Percentiles rank a stretch among this genome's conserved stretches.
Evolutionary conservation across 371 early-diverging fungal species (phyloP).

Genomic region (Quaeritorhiza haematococci): DNA sequence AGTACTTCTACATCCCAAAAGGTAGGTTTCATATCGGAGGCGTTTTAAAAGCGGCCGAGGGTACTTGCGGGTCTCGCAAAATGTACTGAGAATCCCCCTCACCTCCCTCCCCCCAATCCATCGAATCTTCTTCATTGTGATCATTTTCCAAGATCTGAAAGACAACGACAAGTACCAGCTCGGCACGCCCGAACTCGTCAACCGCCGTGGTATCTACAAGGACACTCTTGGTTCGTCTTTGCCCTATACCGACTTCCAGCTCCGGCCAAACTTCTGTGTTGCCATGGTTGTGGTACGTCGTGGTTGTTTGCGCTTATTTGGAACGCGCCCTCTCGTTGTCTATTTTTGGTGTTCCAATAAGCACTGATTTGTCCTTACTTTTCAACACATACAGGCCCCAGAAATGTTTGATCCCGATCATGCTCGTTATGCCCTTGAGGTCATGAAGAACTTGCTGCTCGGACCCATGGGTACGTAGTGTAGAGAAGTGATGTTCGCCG

Average conservation of each 20-base stretch:
- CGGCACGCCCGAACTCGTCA: slow-evolving; percentile 56
- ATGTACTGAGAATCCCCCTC: not conserved
- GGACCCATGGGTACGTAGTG: slow-evolving; percentile 65
- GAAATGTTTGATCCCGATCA: slow-evolving; percentile 78
- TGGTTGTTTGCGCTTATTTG: not conserved
- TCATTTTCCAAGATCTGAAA: too few relatives aligned
- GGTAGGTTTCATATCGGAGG: slow-evolving; percentile 31
- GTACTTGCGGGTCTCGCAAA: slow-evolving; percentile 20
- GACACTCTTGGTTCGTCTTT: slow-evolving; percentile 73
- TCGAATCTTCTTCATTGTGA: too few relatives aligned
- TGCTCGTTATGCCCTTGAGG: slow-evolving; percentile 62
- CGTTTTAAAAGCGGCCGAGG: too few relatives aligned
- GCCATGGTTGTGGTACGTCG: slow-evolving; percentile 77
- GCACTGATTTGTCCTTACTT: not conserved
- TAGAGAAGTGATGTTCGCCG: too few relatives aligned
- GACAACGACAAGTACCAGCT: slow-evolving; percentile 63
- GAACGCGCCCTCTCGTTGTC: not conserved
- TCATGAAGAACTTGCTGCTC: slow-evolving; percentile 59
- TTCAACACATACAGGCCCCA: slow-evolving; percentile 83
- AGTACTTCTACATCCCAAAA: slow-evolving; percentile 78
- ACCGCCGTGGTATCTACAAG: slow-evolving; percentile 93
- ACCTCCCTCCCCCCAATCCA: too few relatives aligned
- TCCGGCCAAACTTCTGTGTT: slow-evolving; percentile 85
- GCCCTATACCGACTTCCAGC: slow-evolving; percentile 81
- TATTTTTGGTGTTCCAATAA: not conserved